phyloP scores from a whole-genome alignment of 805 yeast genomes.

The Komagataella populi region DNA sequence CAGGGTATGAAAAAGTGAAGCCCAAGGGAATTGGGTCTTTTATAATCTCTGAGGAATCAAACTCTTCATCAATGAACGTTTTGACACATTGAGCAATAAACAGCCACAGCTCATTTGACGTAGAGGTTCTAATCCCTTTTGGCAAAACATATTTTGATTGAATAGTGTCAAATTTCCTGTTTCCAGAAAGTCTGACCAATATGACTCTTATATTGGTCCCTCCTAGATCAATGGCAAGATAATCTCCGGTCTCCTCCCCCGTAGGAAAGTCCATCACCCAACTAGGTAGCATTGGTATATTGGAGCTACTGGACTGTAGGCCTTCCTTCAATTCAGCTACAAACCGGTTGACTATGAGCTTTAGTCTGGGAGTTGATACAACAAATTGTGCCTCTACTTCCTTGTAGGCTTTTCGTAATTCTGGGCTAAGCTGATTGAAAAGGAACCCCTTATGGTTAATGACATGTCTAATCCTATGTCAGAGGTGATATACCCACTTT shows the following conservation, averaged over 20 bases:
- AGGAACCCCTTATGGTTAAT: neutral
- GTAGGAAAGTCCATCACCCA: constrained; percentile 94
- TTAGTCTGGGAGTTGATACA: constrained; percentile 46
- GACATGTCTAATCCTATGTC: neutral
- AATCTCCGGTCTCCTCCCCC: constrained; percentile 83
- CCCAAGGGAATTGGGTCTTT: constrained; percentile 78
- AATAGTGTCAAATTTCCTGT: constrained; percentile 69
- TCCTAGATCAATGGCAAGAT: constrained; percentile 89
- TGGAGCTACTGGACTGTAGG: constrained; percentile 59
- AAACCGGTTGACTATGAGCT: constrained; percentile 62
- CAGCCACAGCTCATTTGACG: constrained; percentile 63
- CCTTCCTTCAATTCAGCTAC: constrained; percentile 74
- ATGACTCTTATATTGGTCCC: constrained; percentile 95
- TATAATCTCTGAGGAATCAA: constrained; percentile 27
- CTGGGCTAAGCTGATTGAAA: constrained; percentile 13
- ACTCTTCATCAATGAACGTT: constrained; percentile 50
- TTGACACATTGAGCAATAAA: constrained; percentile 78
- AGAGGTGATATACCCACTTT: constrained; percentile 25
- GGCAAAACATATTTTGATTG: constrained; percentile 85
- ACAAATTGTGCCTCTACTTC: constrained; percentile 49
- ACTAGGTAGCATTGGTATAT: constrained; percentile 93
- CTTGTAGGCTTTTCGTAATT: constrained; percentile 27
- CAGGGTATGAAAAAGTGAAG: constrained; percentile 91
- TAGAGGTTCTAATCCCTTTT: constrained; percentile 61
- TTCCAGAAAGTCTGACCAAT: constrained; percentile 71